Evolutionary conservation across 306 rosid species (phyloP), one percentile per base, ranked within the genome.

Genomic region (Prunus davidiana): DNA sequence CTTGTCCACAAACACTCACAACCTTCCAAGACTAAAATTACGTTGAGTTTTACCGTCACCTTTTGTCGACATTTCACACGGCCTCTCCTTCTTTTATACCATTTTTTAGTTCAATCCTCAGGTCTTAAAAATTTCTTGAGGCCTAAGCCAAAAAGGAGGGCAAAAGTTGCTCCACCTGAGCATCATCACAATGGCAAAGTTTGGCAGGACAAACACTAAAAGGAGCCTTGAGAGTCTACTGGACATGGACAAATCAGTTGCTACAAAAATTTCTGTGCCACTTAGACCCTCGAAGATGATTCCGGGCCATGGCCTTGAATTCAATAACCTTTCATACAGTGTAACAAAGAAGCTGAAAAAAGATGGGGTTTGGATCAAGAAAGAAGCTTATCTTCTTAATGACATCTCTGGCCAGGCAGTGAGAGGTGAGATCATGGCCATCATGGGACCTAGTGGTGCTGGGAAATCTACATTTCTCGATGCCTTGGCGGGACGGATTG

Each of bases 401-500:
- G 91, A 90, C 81, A 90, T 94, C 77, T 82, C 96, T 24, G 97
- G 98, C 57, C 96, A 91, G 67, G 97, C 96, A 8, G 34, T 82
- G 12, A 73, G 84, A 72, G 91, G 97, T 56, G 91, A 93, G 80
- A 62, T 93, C 52, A 86, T 90, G 96, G 98, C 98, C 22, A 90
- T 93, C 84, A 80, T 93, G 76, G 98, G 96, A 52, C 98, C 97
- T 4, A 93, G 98, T 85, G 98, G 98, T 73, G 98, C 98, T 15
- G 98, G 98, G 3, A 93, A 93, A 85, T 91, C 98, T n/a, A 93
- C 98, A 2, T 90, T 91, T 80, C 98, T 91, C 2, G 98, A 91
- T 78, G 96, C 96, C 70, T 83, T 93, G 88, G 97, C 97, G 0
- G 93, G 93, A 0, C 81, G 94, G 34, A 93, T 93, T 77, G 93